These are phyloP conservation scores for Rhizopogon salebrosus DNA, from an alignment of 768 basidiomycete species.

Conservation along the genomic window DNA sequence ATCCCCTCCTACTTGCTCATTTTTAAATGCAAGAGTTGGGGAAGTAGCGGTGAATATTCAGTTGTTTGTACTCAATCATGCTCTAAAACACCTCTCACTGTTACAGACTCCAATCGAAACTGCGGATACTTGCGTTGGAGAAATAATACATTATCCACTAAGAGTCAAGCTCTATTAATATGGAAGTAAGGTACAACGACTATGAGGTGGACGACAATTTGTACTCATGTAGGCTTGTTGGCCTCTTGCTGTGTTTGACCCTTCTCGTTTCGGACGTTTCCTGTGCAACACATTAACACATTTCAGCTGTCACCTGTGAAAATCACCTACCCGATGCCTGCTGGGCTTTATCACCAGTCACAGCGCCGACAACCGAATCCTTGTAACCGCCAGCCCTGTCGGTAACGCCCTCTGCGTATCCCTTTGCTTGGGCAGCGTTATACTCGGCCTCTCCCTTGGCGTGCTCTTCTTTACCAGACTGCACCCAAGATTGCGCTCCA, in stretches of 20 bases:
- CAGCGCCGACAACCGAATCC: conserved; percentile 48
- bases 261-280: conserved; percentile 50
- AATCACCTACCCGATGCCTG: conserved; percentile 37
- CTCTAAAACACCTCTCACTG: too few relatives aligned
- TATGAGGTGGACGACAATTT: background rate
- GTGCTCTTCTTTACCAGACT: conserved; percentile 48
- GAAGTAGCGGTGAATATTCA: background rate
- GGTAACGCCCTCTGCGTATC: conserved; percentile 42
- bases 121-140: too few relatives aligned
- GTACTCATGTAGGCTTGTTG: conserved; percentile 32
- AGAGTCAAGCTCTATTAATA: too few relatives aligned
- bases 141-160: background rate
- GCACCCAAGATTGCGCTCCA: conserved; percentile 37
- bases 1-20: conserved; percentile 92
- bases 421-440: conserved; percentile 43
- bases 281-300: conserved; percentile 21
- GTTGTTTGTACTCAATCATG: background rate
- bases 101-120: too few relatives aligned
- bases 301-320: background rate
- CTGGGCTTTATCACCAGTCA: conserved; percentile 52
- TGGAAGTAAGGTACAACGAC: background rate
- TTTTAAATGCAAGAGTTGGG: conserved; percentile 43
- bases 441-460: conserved; percentile 41
- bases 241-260: conserved; percentile 48
- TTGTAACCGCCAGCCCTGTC: conserved; percentile 47